Evolutionary conservation across 768 basidiomycete genomes (phyloP).

Genomic region (Tulasnella sp.): DNA sequence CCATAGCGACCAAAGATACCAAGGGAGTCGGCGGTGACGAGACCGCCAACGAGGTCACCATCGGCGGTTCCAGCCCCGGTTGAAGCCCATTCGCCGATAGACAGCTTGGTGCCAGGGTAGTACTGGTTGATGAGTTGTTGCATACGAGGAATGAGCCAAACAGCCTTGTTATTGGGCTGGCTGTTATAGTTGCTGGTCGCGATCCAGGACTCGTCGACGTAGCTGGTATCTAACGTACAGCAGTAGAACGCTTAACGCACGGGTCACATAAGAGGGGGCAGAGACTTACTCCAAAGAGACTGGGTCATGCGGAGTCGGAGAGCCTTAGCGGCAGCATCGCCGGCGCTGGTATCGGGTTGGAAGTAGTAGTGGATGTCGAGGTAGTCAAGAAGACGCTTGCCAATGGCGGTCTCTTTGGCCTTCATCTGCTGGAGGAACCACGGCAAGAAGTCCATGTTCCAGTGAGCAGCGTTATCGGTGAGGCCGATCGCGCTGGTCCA

Average conservation of each 20-base stretch:
- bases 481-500: conserved; percentile 52
- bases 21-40: conserved; percentile 49
- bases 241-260: not conserved
- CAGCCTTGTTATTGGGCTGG: conserved; percentile 45
- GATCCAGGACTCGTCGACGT: conserved; percentile 55
- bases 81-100: conserved; percentile 51
- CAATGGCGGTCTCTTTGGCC: conserved; percentile 36
- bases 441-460: conserved; percentile 52
- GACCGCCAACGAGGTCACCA: conserved; percentile 51
- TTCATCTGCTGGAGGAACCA: conserved; percentile 55
- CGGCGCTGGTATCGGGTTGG: conserved; percentile 51
- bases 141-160: conserved; percentile 50
- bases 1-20: conserved; percentile 51
- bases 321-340: conserved; percentile 50
- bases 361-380: conserved; percentile 55
- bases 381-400: conserved; percentile 49
- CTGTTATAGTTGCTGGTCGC: conserved; percentile 39
- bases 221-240: conserved; percentile 37
- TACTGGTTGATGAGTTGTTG: conserved; percentile 46
- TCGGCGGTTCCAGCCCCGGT: conserved; percentile 47
- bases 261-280: too few relatives aligned
- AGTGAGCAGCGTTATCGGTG: conserved; percentile 49
- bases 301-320: conserved; percentile 49
- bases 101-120: conserved; percentile 57
- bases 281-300: conserved; percentile 45